phyloP scores from a whole-genome alignment of 1,139 yeast species.

The Yamadazyma atlantica region DNA sequence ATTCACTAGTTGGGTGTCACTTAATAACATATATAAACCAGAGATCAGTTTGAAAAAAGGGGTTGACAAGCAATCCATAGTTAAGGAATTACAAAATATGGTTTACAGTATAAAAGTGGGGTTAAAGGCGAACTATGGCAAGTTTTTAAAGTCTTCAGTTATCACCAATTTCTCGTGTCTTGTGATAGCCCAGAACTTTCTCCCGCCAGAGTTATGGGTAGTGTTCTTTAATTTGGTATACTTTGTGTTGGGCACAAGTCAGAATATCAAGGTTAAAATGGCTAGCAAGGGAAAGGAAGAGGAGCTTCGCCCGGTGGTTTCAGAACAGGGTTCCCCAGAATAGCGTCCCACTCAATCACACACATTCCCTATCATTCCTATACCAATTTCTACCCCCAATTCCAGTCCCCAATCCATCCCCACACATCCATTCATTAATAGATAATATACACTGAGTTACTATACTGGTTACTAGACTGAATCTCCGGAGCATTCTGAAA shows the following conservation, averaged over 20 bases:
- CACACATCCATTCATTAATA: no score
- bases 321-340: no score
- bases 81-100: slow-evolving; percentile 23
- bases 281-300: not conserved
- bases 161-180: slow-evolving; percentile 62
- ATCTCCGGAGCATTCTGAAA: no score
- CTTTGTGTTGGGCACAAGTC: slow-evolving; percentile 74
- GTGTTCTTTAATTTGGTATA: slow-evolving; percentile 76
- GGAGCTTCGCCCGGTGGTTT: not conserved
- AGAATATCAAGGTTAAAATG: slow-evolving; percentile 65
- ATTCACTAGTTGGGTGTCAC: slow-evolving; percentile 55
- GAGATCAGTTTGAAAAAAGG: not conserved
- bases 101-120: slow-evolving; percentile 28
- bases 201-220: slow-evolving; percentile 80
- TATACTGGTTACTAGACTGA: no score
- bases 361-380: no score
- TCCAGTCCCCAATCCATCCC: no score
- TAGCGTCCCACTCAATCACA: no score
- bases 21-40: slow-evolving; percentile 37
- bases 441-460: no score
- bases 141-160: slow-evolving; percentile 66
- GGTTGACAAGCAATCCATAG: slow-evolving; percentile 10
- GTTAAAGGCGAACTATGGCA: slow-evolving; percentile 49
- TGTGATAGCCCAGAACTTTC: slow-evolving; percentile 69
- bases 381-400: no score